Conservation (phyloP, 2,329 filamentous ascomycete genomes). For the Orbilia javanica region DNA sequence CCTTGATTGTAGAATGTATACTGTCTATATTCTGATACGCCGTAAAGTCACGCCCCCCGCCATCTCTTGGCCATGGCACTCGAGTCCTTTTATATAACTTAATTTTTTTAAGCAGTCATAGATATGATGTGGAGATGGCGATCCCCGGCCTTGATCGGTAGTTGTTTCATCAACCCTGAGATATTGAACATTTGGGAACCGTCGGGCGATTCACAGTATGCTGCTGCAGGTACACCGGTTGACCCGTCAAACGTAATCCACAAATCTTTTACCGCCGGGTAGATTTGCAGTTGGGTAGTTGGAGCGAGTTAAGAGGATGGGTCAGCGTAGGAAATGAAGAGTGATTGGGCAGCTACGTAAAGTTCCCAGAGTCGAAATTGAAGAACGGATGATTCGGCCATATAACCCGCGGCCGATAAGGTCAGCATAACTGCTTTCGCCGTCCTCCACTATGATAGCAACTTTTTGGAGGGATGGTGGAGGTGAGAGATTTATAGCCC, state of each 20-base stretch:
- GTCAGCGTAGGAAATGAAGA: background rate
- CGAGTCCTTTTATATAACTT: background rate
- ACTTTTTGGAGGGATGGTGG: background rate
- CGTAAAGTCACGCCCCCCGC: background rate
- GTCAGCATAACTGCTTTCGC: background rate
- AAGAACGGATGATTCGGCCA: background rate
- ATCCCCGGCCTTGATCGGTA: background rate
- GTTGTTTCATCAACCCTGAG: background rate
- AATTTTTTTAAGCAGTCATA: conserved; percentile 1
- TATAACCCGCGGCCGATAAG: background rate
- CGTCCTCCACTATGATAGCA: background rate
- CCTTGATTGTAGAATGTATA: background rate
- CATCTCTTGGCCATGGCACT: conserved; percentile 10
- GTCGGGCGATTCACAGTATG: conserved; percentile 4
- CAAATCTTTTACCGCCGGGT: background rate
- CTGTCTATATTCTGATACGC: background rate
- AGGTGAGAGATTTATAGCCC: background rate
- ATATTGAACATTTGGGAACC: background rate
- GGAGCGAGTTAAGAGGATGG: background rate
- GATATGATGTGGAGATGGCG: background rate
- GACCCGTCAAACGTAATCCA: conserved; percentile 1
- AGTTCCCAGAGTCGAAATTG: background rate
- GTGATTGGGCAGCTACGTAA: background rate
- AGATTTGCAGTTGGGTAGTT: background rate
- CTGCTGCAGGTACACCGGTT: background rate